Evolutionary conservation across 2,329 filamentous ascomycete species (phyloP).

Genomic region (Incumbomyces lentus): DNA sequence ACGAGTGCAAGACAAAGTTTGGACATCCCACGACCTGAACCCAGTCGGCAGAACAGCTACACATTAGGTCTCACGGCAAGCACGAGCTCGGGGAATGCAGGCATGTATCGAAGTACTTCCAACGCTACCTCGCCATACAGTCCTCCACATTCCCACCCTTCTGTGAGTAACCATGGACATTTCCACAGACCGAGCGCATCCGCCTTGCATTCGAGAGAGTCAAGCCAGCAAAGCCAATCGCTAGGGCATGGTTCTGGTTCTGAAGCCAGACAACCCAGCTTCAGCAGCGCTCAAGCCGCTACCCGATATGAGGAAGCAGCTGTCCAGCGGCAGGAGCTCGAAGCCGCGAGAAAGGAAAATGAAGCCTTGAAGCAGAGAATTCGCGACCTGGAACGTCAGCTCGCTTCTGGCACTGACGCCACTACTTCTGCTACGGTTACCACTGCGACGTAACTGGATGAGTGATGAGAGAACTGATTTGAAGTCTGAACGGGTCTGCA

Average conservation of each 20-base stretch:
- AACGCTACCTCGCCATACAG: neutral
- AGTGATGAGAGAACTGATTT: too few species aligned
- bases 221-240: neutral
- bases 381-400: slow-evolving; percentile 31
- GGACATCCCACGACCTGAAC: slow-evolving; percentile 19
- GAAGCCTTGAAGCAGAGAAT: slow-evolving; percentile 35
- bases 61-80: neutral
- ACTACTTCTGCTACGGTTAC: neutral
- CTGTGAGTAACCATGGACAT: neutral
- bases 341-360: slow-evolving; percentile 36
- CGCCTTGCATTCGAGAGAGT: neutral
- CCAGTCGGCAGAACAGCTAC: slow-evolving; percentile 30
- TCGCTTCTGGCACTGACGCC: slow-evolving; percentile 2
- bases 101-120: neutral
- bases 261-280: slow-evolving; percentile 16
- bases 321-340: slow-evolving; percentile 34
- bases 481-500: too few species aligned
- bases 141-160: neutral
- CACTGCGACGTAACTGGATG: too few species aligned
- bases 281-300: slow-evolving; percentile 23
- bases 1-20: slow-evolving; percentile 15
- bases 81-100: neutral
- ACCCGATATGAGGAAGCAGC: slow-evolving; percentile 34
- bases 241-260: neutral
- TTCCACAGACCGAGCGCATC: neutral